phyloP scores from a whole-genome alignment of 129 eudicot species.

The Deinandra increscens region DNA sequence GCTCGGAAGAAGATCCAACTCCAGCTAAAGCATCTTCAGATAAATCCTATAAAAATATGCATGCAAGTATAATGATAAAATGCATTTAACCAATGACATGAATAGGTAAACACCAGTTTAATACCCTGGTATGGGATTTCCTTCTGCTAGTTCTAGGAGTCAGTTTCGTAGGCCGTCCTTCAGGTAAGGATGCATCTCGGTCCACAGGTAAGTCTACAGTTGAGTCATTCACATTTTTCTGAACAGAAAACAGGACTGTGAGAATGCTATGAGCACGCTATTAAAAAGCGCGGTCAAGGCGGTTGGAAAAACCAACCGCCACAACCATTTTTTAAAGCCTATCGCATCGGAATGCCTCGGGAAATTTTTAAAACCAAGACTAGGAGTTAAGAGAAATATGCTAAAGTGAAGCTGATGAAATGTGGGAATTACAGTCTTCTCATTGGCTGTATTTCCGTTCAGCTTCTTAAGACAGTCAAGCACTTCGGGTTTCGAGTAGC shows the following conservation, averaged over 20 bases:
- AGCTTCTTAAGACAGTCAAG: slow-evolving; percentile 34
- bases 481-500: slow-evolving; percentile 56
- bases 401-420: slow-evolving; percentile 12
- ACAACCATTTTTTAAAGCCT: too few species aligned
- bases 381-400: not conserved
- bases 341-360: too few species aligned
- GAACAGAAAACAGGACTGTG: not conserved
- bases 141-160: slow-evolving; percentile 24
- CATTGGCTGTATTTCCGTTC: slow-evolving; percentile 4
- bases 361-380: too few species aligned
- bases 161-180: slow-evolving; percentile 15
- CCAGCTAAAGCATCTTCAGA: slow-evolving; percentile 23
- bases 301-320: too few species aligned
- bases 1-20: slow-evolving; percentile 25
- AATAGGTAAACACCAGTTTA: not conserved
- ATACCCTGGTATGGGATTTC: slow-evolving; percentile 27
- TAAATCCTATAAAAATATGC: slow-evolving; percentile 7
- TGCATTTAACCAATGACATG: slow-evolving; percentile 3
- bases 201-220: slow-evolving; percentile 24
- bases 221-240: slow-evolving; percentile 23
- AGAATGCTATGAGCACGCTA: not conserved
- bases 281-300: too few species aligned
- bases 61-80: not conserved
- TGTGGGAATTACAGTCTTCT: slow-evolving; percentile 20
- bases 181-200: slow-evolving; percentile 19